A percentile compares a stretch with the other conserved stretches of the same genome.
Evolutionary conservation across 805 yeast species (phyloP).

Genomic region (Metschnikowia amazonensis): DNA sequence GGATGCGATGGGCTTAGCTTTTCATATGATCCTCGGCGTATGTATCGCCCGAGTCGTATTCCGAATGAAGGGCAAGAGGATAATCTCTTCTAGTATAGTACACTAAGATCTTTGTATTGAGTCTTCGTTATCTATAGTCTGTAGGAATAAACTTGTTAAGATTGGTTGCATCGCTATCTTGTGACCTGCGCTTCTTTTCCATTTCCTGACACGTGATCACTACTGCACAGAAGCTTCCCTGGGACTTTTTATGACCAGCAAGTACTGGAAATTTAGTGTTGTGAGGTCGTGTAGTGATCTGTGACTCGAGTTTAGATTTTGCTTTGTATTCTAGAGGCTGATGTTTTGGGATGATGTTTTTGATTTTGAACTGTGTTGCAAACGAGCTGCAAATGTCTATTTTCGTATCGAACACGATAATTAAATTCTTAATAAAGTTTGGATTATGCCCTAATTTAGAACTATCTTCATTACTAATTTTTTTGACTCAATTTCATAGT

Average conservation of each 20-base stretch:
- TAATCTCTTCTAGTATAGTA: not conserved
- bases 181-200: constrained; percentile 1
- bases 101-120: not conserved
- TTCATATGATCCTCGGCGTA: not conserved
- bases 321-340: too few species aligned
- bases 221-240: not conserved
- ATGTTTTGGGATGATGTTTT: too few species aligned
- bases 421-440: too few species aligned
- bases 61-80: not conserved
- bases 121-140: not conserved
- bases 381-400: too few species aligned
- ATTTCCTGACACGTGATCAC: not conserved
- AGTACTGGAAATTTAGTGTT: too few species aligned
- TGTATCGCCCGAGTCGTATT: not conserved
- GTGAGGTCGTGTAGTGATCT: too few species aligned
- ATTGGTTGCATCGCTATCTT: not conserved
- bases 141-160: not conserved
- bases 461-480: too few species aligned
- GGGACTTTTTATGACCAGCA: not conserved
- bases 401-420: too few species aligned
- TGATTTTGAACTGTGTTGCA: too few species aligned
- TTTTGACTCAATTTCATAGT: too few species aligned
- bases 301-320: too few species aligned
- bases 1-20: not conserved
- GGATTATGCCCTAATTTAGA: too few species aligned